Evolutionary conservation across 2,329 filamentous ascomycete genomes (phyloP).

Genomic region (Aspergillus pseudonomiae): DNA sequence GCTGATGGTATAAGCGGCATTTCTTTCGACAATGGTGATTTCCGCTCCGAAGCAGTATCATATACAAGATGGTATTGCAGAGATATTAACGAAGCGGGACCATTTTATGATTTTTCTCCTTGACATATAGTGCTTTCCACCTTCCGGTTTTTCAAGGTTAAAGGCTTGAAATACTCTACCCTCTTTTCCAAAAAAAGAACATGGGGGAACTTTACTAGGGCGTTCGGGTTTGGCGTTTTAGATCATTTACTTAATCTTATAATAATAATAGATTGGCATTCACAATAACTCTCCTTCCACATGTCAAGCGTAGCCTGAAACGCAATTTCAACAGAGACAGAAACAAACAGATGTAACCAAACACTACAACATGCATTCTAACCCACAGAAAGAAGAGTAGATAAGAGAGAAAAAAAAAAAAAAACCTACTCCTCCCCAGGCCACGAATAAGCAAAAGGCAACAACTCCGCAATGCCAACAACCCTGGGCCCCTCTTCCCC

Average conservation of each 20-base stretch:
- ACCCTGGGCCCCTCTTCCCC: neutral
- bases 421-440: neutral
- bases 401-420: neutral
- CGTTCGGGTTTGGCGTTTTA: neutral
- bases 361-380: neutral
- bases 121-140: neutral
- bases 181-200: neutral
- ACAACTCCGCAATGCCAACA: conserved; percentile 8
- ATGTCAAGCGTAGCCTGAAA: neutral
- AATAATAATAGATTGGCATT: neutral
- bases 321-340: neutral
- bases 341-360: neutral
- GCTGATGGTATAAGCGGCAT: conserved; percentile 29
- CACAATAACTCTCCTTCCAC: neutral
- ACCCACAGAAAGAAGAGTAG: neutral
- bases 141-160: neutral
- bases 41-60: neutral
- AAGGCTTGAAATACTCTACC: neutral
- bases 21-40: no score
- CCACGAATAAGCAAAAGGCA: conserved; percentile 14
- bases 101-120: neutral
- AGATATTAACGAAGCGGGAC: neutral
- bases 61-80: no score
- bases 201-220: neutral
- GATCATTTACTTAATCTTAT: neutral